Base-by-base conservation (phyloP, 441 rosid genomes). In the Biscutella laevigata region DNA sequence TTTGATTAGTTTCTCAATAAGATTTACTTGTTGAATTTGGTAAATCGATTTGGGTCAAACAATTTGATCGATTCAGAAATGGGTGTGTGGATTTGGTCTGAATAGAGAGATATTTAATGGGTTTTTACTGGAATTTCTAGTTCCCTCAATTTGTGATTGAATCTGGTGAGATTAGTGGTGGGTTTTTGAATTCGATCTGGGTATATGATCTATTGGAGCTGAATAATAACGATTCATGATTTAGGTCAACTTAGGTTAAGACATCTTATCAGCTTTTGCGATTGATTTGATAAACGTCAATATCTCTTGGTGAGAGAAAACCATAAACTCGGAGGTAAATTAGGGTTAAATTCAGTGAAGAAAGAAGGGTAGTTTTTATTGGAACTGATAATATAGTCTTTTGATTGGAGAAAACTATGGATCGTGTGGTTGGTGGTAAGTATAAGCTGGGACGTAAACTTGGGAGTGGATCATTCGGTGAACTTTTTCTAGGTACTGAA, bases 381-480 rank as follows among this genome's bases (percentile, higher is more conserved):
- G n/a, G n/a, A n/a, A n/a, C n/a, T n/a, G n/a, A n/a, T n/a, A n/a
- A n/a, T n/a, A n/a, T n/a, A n/a, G n/a, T n/a, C 24, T 33, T 47
- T 46, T 20, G 33, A 35, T 33, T 53, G 67, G 46, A 54, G 46
- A 70, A 24, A 48, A 61, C 14, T 53, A 80, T 86, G 94, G 96
- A 91, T 60, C 94, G 76, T 67, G 77, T 78, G 30, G 86, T 88
- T 64, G 98, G 89, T 70, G 96, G 87, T 11, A 91, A 88, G 74
- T 91, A 80, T 65, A 91, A 82, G 86, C 80, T 91, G 26, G 96
- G 95, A 37, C 82, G 98, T 64, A 88, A 91, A 81, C 90, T 91
- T 38, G 98, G 98, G 13, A 84, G 96, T 73, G 98, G 98, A 47
- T 91, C 98, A 37, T 91, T 91, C 48, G 96, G 98, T 32, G 95